phyloP scores from a whole-genome alignment of 2,329 filamentous ascomycete genomes.

The Septoria linicola region DNA sequence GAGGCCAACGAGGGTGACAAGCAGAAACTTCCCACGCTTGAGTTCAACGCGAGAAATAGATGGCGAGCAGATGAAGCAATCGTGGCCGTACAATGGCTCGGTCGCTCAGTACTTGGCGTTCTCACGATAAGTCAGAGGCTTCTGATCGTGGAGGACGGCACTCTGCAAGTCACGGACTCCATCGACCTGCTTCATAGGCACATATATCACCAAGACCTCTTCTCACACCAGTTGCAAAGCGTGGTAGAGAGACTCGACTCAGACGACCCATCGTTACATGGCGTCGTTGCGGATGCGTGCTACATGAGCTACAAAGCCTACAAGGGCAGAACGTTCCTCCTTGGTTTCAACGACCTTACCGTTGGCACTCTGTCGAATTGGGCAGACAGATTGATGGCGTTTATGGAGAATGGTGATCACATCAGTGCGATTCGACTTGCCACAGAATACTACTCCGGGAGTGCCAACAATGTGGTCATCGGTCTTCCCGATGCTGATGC shows the following conservation, averaged over 20 bases:
- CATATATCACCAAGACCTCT: slow-evolving; percentile 87
- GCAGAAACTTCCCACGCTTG: slow-evolving; percentile 74
- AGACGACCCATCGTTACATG: slow-evolving; percentile 84
- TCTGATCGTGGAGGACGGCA: slow-evolving; percentile 85
- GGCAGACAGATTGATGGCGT: slow-evolving; percentile 86
- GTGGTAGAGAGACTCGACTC: slow-evolving; percentile 88
- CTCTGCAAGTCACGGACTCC: slow-evolving; percentile 86
- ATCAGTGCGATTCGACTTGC: slow-evolving; percentile 87
- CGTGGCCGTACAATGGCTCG: slow-evolving; percentile 95
- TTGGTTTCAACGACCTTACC: slow-evolving; percentile 91
- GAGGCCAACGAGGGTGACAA: slow-evolving; percentile 58
- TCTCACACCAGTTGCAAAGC: slow-evolving; percentile 78
- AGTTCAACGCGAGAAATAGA: slow-evolving; percentile 77
- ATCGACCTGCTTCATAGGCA: slow-evolving; percentile 90
- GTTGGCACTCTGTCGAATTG: slow-evolving; percentile 94
- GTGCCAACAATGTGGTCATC: slow-evolving; percentile 90
- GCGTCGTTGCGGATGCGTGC: slow-evolving; percentile 93
- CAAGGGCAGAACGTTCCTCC: slow-evolving; percentile 86
- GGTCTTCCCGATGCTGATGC: slow-evolving; percentile 82
- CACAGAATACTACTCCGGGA: slow-evolving; percentile 86
- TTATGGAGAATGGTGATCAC: slow-evolving; percentile 97
- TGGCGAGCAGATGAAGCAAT: slow-evolving; percentile 96
- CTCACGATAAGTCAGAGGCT: slow-evolving; percentile 92
- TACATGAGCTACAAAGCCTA: slow-evolving; percentile 97
- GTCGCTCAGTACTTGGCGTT: slow-evolving; percentile 84